A percentile compares a stretch with the other conserved stretches of the same genome.
Conservation (phyloP, 1,139 yeast genomes). For the Sugiyamaella neomexicana region DNA sequence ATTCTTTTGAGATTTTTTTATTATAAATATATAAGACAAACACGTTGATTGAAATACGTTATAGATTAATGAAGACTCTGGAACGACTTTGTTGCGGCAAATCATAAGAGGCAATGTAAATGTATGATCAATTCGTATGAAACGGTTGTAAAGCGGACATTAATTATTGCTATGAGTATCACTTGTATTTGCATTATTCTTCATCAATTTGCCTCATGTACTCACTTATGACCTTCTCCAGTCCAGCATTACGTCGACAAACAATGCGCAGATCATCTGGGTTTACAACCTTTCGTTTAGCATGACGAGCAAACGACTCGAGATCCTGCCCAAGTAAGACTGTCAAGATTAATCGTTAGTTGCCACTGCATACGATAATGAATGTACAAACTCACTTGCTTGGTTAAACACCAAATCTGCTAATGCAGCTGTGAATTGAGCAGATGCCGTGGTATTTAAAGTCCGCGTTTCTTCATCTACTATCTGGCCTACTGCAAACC, state of each 20-base stretch:
- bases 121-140: too few relatives aligned
- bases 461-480: constrained; percentile 35
- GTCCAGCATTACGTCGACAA: constrained; percentile 37
- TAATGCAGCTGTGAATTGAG: constrained; percentile 36
- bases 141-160: too few relatives aligned
- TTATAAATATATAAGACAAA: too few relatives aligned
- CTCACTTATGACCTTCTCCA: constrained; percentile 32
- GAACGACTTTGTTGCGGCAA: too few relatives aligned
- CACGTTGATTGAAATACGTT: too few relatives aligned
- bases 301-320: constrained; percentile 38
- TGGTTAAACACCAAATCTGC: constrained; percentile 39
- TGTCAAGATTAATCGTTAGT: constrained; percentile 1
- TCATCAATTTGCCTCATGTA: constrained; percentile 23
- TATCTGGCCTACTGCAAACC: constrained; percentile 37
- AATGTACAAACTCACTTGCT: constrained; percentile 28
- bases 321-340: constrained; percentile 34
- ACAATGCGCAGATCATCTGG: constrained; percentile 38
- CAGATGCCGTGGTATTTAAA: constrained; percentile 33
- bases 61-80: too few relatives aligned
- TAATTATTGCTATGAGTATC: too few relatives aligned
- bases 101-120: too few relatives aligned
- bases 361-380: not conserved
- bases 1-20: too few relatives aligned
- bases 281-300: constrained; percentile 34
- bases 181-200: too few relatives aligned